Conservation (phyloP, 306 rosid species). For the Trifolium fragiferum region DNA sequence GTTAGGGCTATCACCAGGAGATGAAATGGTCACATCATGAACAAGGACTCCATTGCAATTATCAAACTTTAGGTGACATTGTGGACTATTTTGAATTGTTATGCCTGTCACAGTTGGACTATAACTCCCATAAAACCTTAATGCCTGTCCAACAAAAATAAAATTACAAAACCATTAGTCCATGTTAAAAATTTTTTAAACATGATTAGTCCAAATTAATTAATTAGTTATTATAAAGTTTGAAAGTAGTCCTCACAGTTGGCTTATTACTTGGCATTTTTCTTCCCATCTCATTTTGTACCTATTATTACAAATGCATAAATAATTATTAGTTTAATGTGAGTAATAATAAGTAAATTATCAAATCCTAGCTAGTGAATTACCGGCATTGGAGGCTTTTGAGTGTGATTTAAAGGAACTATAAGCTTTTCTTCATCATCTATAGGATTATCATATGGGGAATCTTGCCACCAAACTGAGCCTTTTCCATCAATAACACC, state of each 20-base stretch:
- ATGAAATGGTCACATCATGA: conserved; percentile 70
- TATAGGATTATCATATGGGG: conserved; percentile 64
- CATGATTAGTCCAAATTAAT: conserved; percentile 4
- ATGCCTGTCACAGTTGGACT: conserved; percentile 86
- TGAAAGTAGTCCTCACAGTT: conserved; percentile 69
- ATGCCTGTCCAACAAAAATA: conserved; percentile 61
- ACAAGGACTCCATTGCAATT: conserved; percentile 85
- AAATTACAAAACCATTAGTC: conserved; percentile 7
- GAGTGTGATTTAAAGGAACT: conserved; percentile 67
- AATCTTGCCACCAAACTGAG: conserved; percentile 88
- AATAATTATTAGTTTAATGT: conserved; percentile 26
- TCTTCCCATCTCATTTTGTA: conserved; percentile 66
- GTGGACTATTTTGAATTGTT: conserved; percentile 89
- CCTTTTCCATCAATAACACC: conserved; percentile 93
- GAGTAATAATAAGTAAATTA: not conserved
- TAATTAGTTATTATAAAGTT: not conserved
- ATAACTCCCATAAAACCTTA: conserved; percentile 88
- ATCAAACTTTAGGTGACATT: conserved; percentile 96
- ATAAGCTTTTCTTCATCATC: conserved; percentile 83
- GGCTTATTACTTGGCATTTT: conserved; percentile 85
- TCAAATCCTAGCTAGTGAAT: conserved; percentile 4
- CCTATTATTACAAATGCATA: conserved; percentile 54
- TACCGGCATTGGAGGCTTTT: conserved; percentile 71
- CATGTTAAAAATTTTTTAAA: conserved; percentile 37
- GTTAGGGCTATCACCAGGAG: conserved; percentile 90